Base-by-base conservation (phyloP, 148 eudicot species). In the Cornus controversa region DNA sequence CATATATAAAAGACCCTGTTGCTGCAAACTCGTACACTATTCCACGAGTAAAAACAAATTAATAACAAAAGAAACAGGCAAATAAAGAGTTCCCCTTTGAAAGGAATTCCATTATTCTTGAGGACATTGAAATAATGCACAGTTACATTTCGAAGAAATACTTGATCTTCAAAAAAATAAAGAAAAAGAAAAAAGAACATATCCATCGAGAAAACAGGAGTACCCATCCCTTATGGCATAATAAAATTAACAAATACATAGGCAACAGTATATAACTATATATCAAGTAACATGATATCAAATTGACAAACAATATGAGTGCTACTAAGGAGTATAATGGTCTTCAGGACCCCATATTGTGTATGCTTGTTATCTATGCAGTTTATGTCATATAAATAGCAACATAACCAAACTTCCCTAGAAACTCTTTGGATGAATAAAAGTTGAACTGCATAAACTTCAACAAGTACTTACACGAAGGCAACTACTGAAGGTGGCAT, bases 401-500 rank as follows among this genome's bases (percentile, higher is more conserved):
- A 40, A 40, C 64, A 18, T 18, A 60, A 60, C 23, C 24, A 60
- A 60, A 18, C 23, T 18, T 40, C 5, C 64, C 64, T 60, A 60
- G 25, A 22, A 6, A 22, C 6, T 60, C 24, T 18, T 20, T 8
- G 20, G 64, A 65, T 26, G 53, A 70, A 70, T 23, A 54, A 24
- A 28, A 54, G 28, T 50, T 1, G 40, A 10, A 25, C 36, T 13
- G 24, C 8, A 7, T 20, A 67, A 50, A 36, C 65, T 45, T 67
- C 14, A 75, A 62, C 10, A 1, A 50, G 68, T 73, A 89, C 94
- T 86, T 85, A 92, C 97, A 71, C 89, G 94, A 73, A 95, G 94
- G 85, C 90, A 90, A 77, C 82, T 72, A 67, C 80, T 86, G 81
- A 95, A 93, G 34, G 96, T 93, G 66, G 92, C 84, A 84, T 95